A percentile compares a stretch with the other conserved stretches of the same genome.
phyloP scores from a whole-genome alignment of 2,329 filamentous ascomycete genomes.

The Verticillium klebahnii region DNA sequence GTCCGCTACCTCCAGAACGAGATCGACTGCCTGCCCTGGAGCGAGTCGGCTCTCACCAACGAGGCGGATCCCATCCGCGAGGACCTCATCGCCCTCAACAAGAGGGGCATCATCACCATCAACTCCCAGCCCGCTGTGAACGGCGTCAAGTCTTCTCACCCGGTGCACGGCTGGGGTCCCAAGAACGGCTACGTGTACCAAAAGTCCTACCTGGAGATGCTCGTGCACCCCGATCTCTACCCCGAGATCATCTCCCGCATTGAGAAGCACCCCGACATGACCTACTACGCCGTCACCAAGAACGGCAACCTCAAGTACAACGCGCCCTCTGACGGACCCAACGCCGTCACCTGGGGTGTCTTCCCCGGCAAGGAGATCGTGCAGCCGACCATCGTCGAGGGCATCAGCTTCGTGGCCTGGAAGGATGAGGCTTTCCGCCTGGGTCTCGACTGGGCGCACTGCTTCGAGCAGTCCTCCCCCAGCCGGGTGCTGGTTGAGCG shows the following conservation, averaged over 20 bases:
- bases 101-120: slow-evolving; percentile 84
- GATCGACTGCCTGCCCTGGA: slow-evolving; percentile 85
- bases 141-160: slow-evolving; percentile 80
- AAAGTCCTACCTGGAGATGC: slow-evolving; percentile 91
- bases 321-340: slow-evolving; percentile 78
- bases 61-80: slow-evolving; percentile 77
- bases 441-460: slow-evolving; percentile 90
- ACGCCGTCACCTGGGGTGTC: slow-evolving; percentile 99
- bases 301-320: slow-evolving; percentile 76
- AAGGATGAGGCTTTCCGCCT: slow-evolving; percentile 96
- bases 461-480: slow-evolving; percentile 71
- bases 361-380: slow-evolving; percentile 99
- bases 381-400: slow-evolving; percentile 99
- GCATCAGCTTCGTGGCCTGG: slow-evolving; percentile 95
- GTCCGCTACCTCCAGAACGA: slow-evolving; percentile 79
- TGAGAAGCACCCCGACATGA: slow-evolving; percentile 73
- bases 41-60: slow-evolving; percentile 77
- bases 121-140: slow-evolving; percentile 97
- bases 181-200: slow-evolving; percentile 96
- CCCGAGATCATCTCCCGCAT: slow-evolving; percentile 73
- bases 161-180: slow-evolving; percentile 90
- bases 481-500: slow-evolving; percentile 76
- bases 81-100: slow-evolving; percentile 77
- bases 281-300: slow-evolving; percentile 91
- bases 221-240: slow-evolving; percentile 78